Evolutionary conservation across 352 stramenopile genomes (phyloP).

Genomic region (Globisporangium spinosum): DNA sequence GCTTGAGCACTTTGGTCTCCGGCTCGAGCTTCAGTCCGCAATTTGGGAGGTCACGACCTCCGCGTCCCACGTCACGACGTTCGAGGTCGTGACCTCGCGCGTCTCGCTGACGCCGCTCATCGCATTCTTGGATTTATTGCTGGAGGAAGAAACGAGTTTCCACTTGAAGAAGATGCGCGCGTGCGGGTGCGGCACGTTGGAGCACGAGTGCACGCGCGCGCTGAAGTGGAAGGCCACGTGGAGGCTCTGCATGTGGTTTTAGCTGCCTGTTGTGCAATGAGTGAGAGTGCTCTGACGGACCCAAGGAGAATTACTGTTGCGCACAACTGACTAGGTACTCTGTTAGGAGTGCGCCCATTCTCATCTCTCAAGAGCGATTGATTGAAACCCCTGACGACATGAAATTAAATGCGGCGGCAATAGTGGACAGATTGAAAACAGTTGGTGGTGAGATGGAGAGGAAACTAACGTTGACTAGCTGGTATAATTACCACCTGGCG

Average conservation of each 20-base stretch:
- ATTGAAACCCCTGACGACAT: neutral
- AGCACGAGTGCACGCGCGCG: slow-evolving; percentile 30
- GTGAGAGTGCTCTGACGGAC: neutral
- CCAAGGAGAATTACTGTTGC: neutral
- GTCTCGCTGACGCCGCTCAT: slow-evolving; percentile 16
- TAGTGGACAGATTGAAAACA: neutral
- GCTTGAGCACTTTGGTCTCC: slow-evolving; percentile 25
- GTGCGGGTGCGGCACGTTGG: slow-evolving; percentile 30
- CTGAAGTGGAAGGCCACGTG: slow-evolving; percentile 29
- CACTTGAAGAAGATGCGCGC: slow-evolving; percentile 37
- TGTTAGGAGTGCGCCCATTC: neutral
- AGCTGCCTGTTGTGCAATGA: neutral
- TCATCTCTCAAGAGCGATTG: neutral
- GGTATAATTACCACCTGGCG: neutral
- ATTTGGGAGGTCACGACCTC: slow-evolving; percentile 17
- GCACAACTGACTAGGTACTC: neutral
- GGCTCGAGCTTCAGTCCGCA: slow-evolving; percentile 26
- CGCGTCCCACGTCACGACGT: slow-evolving; percentile 26
- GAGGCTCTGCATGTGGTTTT: neutral
- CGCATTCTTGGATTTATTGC: too few species aligned
- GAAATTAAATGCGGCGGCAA: neutral
- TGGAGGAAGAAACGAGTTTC: slow-evolving; percentile 16
- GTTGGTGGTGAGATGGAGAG: neutral
- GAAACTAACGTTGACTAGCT: neutral
- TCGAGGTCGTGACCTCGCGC: slow-evolving; percentile 22